Conservation (phyloP, 106 monocot species). For the Allium cepa region DNA sequence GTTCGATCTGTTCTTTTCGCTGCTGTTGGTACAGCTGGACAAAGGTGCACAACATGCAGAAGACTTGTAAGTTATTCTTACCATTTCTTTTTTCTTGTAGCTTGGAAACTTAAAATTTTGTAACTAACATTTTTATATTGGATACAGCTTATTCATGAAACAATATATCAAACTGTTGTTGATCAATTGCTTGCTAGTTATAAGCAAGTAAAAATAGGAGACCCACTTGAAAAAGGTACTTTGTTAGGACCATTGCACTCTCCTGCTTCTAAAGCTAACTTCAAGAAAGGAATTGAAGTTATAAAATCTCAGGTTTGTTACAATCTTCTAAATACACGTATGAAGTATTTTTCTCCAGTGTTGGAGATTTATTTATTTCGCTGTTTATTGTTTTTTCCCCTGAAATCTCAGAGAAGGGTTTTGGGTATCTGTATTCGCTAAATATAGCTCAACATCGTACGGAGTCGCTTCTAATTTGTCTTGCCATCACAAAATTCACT, state of each 20-base stretch:
- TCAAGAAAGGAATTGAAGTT: conserved; percentile 44
- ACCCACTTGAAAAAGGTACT: conserved; percentile 79
- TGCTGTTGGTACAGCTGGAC: conserved; percentile 96
- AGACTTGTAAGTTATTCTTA: conserved; percentile 49
- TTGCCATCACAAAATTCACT: too few species aligned
- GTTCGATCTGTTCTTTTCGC: conserved; percentile 94
- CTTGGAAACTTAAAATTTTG: neutral
- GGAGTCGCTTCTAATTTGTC: too few species aligned
- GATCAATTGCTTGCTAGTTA: conserved; percentile 77
- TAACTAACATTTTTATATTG: conserved; percentile 3
- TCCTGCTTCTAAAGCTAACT: conserved; percentile 52
- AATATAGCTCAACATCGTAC: too few species aligned
- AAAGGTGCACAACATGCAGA: conserved; percentile 96
- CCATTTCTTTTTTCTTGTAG: neutral
- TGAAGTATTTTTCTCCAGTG: neutral
- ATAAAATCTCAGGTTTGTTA: conserved; percentile 63
- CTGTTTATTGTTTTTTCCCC: too few species aligned
- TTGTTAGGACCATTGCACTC: conserved; percentile 92
- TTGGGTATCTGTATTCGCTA: too few species aligned
- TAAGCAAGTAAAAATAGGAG: conserved; percentile 95
- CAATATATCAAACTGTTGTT: conserved; percentile 67
- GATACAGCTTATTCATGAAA: conserved; percentile 87
- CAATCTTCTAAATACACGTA: neutral
- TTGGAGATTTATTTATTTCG: too few species aligned
- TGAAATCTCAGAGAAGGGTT: too few species aligned